Evolutionary conservation across 495 filamentous ascomycete genomes (phyloP).

Genomic region (Neohortaea acidophila): DNA sequence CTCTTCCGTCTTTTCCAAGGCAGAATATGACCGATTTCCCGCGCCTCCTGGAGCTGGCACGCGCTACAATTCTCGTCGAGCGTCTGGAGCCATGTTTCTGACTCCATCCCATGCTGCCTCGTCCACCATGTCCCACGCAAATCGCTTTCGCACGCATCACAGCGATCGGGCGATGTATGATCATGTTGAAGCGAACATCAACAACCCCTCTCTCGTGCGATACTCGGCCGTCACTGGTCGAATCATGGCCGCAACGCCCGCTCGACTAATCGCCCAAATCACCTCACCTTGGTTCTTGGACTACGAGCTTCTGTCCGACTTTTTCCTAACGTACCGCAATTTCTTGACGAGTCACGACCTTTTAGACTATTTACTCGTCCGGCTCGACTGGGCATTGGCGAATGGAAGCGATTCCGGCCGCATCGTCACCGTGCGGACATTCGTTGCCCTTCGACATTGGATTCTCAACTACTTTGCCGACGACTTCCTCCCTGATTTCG

Average conservation of each 20-base stretch:
- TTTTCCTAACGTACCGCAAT: conserved; percentile 86
- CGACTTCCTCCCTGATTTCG: conserved; percentile 77
- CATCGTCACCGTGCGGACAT: conserved; percentile 85
- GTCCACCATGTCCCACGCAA: conserved; percentile 30
- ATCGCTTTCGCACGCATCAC: conserved; percentile 15
- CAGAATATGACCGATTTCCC: conserved; percentile 33
- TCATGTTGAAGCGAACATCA: conserved; percentile 50
- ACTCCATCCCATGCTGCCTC: conserved; percentile 19
- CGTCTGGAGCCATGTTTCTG: conserved; percentile 26
- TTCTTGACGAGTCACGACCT: conserved; percentile 67
- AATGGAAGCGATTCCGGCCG: conserved; percentile 70
- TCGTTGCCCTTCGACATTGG: conserved; percentile 94
- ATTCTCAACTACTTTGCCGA: conserved; percentile 96
- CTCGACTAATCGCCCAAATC: conserved; percentile 90
- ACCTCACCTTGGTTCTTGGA: conserved; percentile 92
- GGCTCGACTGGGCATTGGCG: conserved; percentile 74
- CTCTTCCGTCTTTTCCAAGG: conserved; percentile 38
- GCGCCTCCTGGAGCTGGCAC: conserved; percentile 26
- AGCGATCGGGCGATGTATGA: conserved; percentile 59
- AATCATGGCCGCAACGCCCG: conserved; percentile 79
- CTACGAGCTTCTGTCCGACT: conserved; percentile 94
- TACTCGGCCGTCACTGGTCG: conserved; percentile 56
- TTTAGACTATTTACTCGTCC: conserved; percentile 64
- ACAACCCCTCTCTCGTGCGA: conserved; percentile 71
- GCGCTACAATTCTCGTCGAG: conserved; percentile 25